These are phyloP conservation scores for Hymenoscyphus fraxineus DNA, from an alignment of 2,329 filamentous ascomycete genomes.

Conservation along the genomic window DNA sequence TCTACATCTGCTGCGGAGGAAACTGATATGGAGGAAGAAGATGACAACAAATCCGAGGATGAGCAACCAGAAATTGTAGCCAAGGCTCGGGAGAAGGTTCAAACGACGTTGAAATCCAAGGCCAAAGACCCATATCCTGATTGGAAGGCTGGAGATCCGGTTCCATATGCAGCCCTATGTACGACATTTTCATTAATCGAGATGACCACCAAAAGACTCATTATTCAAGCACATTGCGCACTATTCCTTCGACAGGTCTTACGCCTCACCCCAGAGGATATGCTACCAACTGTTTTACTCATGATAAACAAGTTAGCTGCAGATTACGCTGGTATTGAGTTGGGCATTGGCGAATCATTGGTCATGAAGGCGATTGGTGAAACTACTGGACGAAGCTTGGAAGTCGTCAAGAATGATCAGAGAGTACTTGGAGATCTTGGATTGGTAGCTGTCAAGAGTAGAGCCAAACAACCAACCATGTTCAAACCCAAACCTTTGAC, in stretches of 20 bases:
- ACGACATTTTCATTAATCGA: slow-evolving; percentile 93
- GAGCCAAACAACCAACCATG: slow-evolving; percentile 94
- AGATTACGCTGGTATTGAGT: slow-evolving; percentile 92
- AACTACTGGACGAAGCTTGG: slow-evolving; percentile 80
- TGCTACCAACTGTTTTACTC: slow-evolving; percentile 82
- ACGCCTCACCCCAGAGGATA: slow-evolving; percentile 79
- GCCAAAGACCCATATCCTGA: slow-evolving; percentile 85
- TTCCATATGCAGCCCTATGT: slow-evolving; percentile 92
- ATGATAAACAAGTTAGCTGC: slow-evolving; percentile 99
- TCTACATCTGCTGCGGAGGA: slow-evolving; percentile 47
- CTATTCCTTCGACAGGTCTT: slow-evolving; percentile 93
- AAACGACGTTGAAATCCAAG: slow-evolving; percentile 66
- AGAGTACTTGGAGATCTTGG: slow-evolving; percentile 95
- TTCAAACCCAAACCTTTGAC: slow-evolving; percentile 94
- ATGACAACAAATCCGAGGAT: slow-evolving; percentile 53
- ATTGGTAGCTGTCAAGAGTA: slow-evolving; percentile 90
- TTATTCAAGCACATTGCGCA: slow-evolving; percentile 85
- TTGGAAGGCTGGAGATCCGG: slow-evolving; percentile 83
- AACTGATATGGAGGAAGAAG: slow-evolving; percentile 39
- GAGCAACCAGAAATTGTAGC: slow-evolving; percentile 68
- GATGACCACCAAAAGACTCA: slow-evolving; percentile 85
- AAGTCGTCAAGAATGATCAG: slow-evolving; percentile 91
- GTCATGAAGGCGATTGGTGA: slow-evolving; percentile 99
- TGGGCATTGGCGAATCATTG: slow-evolving; percentile 96
- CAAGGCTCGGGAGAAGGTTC: slow-evolving; percentile 76